Conservation (phyloP, 495 filamentous ascomycete genomes). For the Neurospora tetrasperma region DNA sequence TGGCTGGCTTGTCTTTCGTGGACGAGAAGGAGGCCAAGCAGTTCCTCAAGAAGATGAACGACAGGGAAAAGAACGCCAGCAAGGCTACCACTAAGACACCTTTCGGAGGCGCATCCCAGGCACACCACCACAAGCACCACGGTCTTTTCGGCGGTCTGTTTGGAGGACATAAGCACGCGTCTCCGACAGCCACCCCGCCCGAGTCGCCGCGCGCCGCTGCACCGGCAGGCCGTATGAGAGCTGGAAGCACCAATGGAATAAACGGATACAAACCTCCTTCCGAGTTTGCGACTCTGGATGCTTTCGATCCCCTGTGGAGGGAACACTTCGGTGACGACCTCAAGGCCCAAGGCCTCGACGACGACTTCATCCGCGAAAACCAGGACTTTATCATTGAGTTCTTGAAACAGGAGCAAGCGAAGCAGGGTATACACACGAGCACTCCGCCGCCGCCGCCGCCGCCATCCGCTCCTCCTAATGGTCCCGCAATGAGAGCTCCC, state of each 20-base stretch:
- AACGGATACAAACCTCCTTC: slow-evolving; percentile 25
- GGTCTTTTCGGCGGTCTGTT: slow-evolving; percentile 55
- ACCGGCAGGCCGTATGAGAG: slow-evolving; percentile 40
- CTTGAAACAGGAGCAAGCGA: slow-evolving; percentile 67
- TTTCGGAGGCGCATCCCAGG: slow-evolving; percentile 51
- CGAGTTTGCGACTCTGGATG: slow-evolving; percentile 61
- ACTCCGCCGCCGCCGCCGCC: slow-evolving; percentile 47
- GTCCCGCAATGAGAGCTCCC: slow-evolving; percentile 34
- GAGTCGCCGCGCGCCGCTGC: slow-evolving; percentile 39
- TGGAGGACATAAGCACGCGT: slow-evolving; percentile 58
- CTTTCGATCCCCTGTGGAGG: slow-evolving; percentile 73
- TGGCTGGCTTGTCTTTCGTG: slow-evolving; percentile 81
- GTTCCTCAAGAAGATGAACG: slow-evolving; percentile 91
- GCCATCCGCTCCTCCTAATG: slow-evolving; percentile 30
- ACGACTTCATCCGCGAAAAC: slow-evolving; percentile 85
- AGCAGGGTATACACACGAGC: slow-evolving; percentile 30
- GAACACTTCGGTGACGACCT: slow-evolving; percentile 73
- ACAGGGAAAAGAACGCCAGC: slow-evolving; percentile 84
- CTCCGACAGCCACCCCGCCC: slow-evolving; percentile 40
- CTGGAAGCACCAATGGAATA: slow-evolving; percentile 30
- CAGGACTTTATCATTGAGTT: slow-evolving; percentile 92
- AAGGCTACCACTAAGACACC: slow-evolving; percentile 71
- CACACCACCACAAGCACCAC: slow-evolving; percentile 32
- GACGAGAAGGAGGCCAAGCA: slow-evolving; percentile 95
- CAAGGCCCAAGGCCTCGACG: slow-evolving; percentile 75